Conservation (phyloP, 768 basidiomycete species). For the Russula earlei region DNA sequence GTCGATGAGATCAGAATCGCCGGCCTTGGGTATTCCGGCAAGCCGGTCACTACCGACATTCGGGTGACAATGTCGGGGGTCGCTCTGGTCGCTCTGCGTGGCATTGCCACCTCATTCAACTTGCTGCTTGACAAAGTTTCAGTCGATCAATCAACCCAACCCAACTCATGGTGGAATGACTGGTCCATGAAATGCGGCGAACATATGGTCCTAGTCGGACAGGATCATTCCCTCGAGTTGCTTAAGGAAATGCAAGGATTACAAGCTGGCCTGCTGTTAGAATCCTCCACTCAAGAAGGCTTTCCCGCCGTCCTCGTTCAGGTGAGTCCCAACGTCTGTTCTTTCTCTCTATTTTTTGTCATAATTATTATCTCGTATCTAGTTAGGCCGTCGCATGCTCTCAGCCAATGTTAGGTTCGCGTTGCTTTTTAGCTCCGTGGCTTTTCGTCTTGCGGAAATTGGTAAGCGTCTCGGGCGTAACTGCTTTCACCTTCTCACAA, state of each 20-base stretch:
- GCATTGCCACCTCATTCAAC: not conserved
- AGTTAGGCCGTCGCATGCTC: constrained; percentile 11
- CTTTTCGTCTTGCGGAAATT: constrained; percentile 6
- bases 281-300: constrained; percentile 6
- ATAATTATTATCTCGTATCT: not conserved
- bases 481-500: not conserved
- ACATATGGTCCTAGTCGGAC: constrained; percentile 1
- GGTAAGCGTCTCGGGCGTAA: not conserved
- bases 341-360: not conserved
- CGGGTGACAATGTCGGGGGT: not conserved
- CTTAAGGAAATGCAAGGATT: not conserved
- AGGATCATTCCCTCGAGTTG: not conserved
- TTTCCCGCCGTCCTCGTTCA: constrained; percentile 4
- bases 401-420: constrained; percentile 2
- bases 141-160: not conserved
- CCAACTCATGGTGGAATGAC: constrained; percentile 10
- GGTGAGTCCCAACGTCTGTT: not conserved
- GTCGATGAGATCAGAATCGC: not conserved
- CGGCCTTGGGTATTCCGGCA: constrained; percentile 2
- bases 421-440: constrained; percentile 1
- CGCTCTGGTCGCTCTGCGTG: not conserved
- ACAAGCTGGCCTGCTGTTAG: constrained; percentile 5
- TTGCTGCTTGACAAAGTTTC: not conserved
- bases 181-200: constrained; percentile 2
- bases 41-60: not conserved